These are phyloP conservation scores for Fusarium gaditjirri DNA, from an alignment of 2,329 filamentous ascomycete species.

Conservation along the genomic window DNA sequence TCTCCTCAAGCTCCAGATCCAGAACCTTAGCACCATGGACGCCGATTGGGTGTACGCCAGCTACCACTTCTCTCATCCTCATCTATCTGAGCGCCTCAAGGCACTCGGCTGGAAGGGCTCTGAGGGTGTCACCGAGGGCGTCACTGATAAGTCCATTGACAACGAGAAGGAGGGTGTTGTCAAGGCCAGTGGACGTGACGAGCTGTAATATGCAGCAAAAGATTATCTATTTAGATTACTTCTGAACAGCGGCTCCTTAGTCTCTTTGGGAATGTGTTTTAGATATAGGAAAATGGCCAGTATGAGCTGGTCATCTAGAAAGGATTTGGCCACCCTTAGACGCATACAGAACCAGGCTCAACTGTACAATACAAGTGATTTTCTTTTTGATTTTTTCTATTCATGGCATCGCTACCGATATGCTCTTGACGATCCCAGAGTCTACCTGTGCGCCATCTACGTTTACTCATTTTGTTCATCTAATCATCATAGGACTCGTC, in stretches of 20 bases:
- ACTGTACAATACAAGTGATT: constrained; percentile 37
- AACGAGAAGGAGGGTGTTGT: constrained; percentile 58
- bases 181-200: constrained; percentile 79
- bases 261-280: neutral
- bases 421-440: constrained; percentile 24
- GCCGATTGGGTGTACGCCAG: constrained; percentile 98
- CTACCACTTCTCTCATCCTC: constrained; percentile 98
- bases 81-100: constrained; percentile 90
- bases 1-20: constrained; percentile 96
- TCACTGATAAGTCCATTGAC: constrained; percentile 52
- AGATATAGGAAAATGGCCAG: constrained; percentile 15
- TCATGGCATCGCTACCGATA: constrained; percentile 36
- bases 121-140: constrained; percentile 54
- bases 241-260: neutral
- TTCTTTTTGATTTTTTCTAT: constrained; percentile 28
- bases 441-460: constrained; percentile 21
- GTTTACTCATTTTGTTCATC: constrained; percentile 1
- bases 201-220: constrained; percentile 62
- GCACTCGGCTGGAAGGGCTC: constrained; percentile 86
- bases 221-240: constrained; percentile 9
- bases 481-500: constrained; percentile 42
- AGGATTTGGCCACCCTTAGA: constrained; percentile 12
- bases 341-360: constrained; percentile 26
- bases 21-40: constrained; percentile 98
- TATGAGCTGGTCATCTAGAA: constrained; percentile 15